Percentiles rank a stretch among this genome's conserved stretches.
Conservation (phyloP, 2,329 filamentous ascomycete genomes). For the Alternaria incomplexa region DNA sequence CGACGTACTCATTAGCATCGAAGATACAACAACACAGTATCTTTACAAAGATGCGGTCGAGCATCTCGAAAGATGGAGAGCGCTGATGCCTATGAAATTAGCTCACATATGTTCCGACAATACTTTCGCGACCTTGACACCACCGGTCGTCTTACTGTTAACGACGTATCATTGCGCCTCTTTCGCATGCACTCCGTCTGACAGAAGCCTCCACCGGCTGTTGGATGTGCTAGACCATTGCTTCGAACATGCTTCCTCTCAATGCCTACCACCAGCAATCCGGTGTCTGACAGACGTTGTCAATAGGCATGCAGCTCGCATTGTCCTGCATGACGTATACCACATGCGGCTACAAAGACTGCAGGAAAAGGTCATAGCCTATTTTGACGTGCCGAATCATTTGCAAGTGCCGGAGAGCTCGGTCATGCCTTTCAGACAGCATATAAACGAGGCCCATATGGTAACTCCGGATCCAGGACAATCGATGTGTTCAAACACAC, state of each 20-base stretch:
- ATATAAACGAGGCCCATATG: conserved; percentile 11
- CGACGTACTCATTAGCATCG: conserved; percentile 27
- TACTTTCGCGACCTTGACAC: conserved; percentile 23
- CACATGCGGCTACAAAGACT: conserved; percentile 27
- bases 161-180: conserved; percentile 33
- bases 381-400: conserved; percentile 15
- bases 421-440: conserved; percentile 2
- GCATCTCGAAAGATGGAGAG: conserved; percentile 47
- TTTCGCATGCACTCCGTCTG: conserved; percentile 29
- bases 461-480: conserved; percentile 30
- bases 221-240: conserved; percentile 35
- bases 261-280: conserved; percentile 37
- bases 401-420: not conserved
- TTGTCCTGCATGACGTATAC: conserved; percentile 18
- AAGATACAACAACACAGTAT: not conserved
- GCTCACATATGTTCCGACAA: conserved; percentile 23
- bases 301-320: conserved; percentile 18
- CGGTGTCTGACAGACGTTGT: conserved; percentile 32
- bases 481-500: conserved; percentile 11
- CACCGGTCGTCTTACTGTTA: conserved; percentile 37
- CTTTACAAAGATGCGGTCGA: conserved; percentile 33
- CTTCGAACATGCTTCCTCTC: conserved; percentile 21
- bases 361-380: conserved; percentile 13
- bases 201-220: conserved; percentile 22
- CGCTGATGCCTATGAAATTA: conserved; percentile 32